These are phyloP conservation scores for Phytophthora idaei DNA, from an alignment of 352 stramenopile genomes.

Conservation along the genomic window DNA sequence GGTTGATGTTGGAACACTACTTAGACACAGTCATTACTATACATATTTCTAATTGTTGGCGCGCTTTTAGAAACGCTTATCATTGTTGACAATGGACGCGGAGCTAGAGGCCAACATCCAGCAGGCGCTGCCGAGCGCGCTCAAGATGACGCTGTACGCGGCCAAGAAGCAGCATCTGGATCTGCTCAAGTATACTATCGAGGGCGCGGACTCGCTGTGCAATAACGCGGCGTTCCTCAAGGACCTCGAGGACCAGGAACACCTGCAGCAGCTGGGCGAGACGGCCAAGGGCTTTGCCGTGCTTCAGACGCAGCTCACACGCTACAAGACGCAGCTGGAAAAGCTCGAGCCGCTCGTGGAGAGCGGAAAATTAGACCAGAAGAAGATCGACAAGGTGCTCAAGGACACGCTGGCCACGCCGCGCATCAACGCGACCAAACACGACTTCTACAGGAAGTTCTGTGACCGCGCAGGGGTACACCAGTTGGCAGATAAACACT, in stretches of 20 bases:
- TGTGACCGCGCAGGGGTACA: slow-evolving; percentile 72
- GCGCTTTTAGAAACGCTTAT: slow-evolving; percentile 18
- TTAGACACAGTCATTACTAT: background rate
- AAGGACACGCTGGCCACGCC: slow-evolving; percentile 55
- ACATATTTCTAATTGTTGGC: slow-evolving; percentile 21
- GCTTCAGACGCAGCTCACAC: slow-evolving; percentile 63
- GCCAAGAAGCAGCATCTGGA: slow-evolving; percentile 80
- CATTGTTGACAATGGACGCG: slow-evolving; percentile 42
- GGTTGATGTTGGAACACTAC: slow-evolving; percentile 5
- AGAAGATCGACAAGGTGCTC: slow-evolving; percentile 70
- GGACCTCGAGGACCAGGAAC: slow-evolving; percentile 60
- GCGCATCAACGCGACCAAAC: slow-evolving; percentile 59
- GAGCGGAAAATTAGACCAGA: slow-evolving; percentile 49
- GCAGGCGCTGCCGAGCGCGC: slow-evolving; percentile 62
- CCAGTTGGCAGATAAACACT: background rate
- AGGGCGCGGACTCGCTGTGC: slow-evolving; percentile 68
- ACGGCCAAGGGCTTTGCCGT: slow-evolving; percentile 74
- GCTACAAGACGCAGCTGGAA: slow-evolving; percentile 76
- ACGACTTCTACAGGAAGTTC: slow-evolving; percentile 85
- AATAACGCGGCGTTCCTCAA: slow-evolving; percentile 74
- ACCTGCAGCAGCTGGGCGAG: slow-evolving; percentile 61
- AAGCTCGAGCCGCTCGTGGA: slow-evolving; percentile 64
- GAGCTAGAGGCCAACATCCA: slow-evolving; percentile 67
- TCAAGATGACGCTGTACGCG: slow-evolving; percentile 80
- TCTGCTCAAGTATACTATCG: slow-evolving; percentile 74